A percentile compares a stretch with the other conserved stretches of the same genome.
These are phyloP conservation scores for Trichoderma erinaceum DNA, from an alignment of 495 filamentous ascomycete genomes.

Conservation along the genomic window DNA sequence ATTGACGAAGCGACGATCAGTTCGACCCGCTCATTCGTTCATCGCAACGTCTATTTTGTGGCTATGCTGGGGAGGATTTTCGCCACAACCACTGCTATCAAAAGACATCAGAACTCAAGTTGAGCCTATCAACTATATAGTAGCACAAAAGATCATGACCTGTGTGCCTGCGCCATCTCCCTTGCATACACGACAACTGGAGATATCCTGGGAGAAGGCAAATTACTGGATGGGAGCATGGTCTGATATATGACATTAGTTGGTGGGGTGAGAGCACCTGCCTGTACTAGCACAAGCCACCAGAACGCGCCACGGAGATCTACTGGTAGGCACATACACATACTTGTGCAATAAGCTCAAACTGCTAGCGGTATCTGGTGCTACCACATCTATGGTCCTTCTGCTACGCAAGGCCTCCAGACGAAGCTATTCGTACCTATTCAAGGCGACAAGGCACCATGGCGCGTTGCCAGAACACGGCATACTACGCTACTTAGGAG, in stretches of 20 bases:
- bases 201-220: background rate
- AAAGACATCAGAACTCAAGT: background rate
- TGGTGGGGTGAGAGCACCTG: background rate
- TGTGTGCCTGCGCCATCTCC: background rate
- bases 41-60: background rate
- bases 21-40: constrained; percentile 7
- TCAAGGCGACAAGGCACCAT: background rate
- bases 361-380: background rate
- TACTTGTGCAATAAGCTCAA: no score
- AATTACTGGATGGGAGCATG: background rate
- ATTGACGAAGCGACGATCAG: constrained; percentile 4
- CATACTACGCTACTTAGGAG: no score
- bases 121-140: background rate
- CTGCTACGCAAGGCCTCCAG: background rate
- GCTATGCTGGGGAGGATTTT: background rate
- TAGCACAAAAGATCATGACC: background rate
- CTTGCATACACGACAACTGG: background rate
- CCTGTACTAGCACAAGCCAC: background rate
- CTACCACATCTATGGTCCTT: background rate
- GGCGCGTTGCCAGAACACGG: background rate
- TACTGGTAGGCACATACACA: no score
- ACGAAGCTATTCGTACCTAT: background rate
- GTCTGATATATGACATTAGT: background rate
- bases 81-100: background rate
- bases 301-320: background rate